Base-by-base conservation (phyloP, 2,329 filamentous ascomycete genomes). In the Calcarisporium arbuscula region DNA sequence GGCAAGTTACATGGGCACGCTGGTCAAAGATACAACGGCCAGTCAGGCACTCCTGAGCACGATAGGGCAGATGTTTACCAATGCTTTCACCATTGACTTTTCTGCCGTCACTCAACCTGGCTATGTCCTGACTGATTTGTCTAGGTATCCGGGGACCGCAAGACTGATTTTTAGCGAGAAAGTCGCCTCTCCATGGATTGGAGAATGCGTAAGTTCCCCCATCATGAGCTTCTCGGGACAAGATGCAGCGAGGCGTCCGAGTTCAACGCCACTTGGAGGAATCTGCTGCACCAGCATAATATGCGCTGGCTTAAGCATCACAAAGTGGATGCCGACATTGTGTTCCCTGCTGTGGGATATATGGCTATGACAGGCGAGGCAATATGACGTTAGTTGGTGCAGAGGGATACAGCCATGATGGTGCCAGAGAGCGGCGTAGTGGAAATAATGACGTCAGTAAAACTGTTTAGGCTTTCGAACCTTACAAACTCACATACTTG, bases 231-330 rank as follows among this genome's bases (percentile, higher is more conserved):
- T 1, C 37, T 62, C 0, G 60, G 59, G 8, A 23, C 28, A 2
- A 51, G 52, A 3, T 35, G 50, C 17, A 34, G 47, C 17, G 61
- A 64, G 36, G 49, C 49, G 20, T 38, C 47, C 7, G 40, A 45
- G 11, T 16, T 55, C 2, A 48, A 60, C 8, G 63, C 64, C 0
- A 32, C 40, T 0, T 74, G 64, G 62, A 47, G 63, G 2, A 66
- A 65, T 28, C 28, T 65, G 3, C 42, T 71, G 1, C 47, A 52
- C 3, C 35, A 61, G 1, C 48, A 51, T 0, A 55, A 69, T 19
- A 38, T 60, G 1, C 58, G 63, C 0, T 74, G 70, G 70, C 34
- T 72, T 3, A 40, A 43, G 0, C 61, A 68, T 28, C 67, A 75
- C 40, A 51, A 49, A 15, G 40, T 74, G 2, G 49, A 57, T 2